These are phyloP conservation scores for Saprolegnia diclina DNA, from an alignment of 352 stramenopile species.

Conservation along the genomic window DNA sequence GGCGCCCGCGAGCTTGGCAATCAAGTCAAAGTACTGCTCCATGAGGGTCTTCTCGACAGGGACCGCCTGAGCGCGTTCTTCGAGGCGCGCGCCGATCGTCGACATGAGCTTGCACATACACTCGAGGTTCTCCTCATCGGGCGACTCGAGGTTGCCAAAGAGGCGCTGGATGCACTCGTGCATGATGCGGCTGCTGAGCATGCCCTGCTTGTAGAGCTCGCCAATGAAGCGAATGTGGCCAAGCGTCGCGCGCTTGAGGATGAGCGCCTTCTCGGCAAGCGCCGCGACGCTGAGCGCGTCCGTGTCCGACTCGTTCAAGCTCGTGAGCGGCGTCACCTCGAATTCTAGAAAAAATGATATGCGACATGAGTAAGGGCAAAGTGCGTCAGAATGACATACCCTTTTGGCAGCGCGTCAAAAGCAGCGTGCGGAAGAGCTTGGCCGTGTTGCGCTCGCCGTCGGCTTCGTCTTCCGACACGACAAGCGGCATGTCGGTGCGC, in stretches of 20 bases:
- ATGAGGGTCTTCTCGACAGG: conserved; percentile 46
- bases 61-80: conserved; percentile 40
- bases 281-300: conserved; percentile 49
- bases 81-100: conserved; percentile 88
- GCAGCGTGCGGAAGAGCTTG: conserved; percentile 93
- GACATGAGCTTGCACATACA: conserved; percentile 93
- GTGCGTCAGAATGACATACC: neutral
- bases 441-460: conserved; percentile 19
- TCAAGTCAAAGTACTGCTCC: conserved; percentile 58
- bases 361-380: neutral
- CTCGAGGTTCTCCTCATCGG: conserved; percentile 93
- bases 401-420: conserved; percentile 90
- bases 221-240: conserved; percentile 96
- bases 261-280: conserved; percentile 65
- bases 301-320: conserved; percentile 54
- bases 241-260: conserved; percentile 75
- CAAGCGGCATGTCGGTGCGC: conserved; percentile 72
- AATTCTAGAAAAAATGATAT: conserved; percentile 66
- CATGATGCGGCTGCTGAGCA: conserved; percentile 94
- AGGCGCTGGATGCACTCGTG: conserved; percentile 83
- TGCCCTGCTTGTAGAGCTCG: conserved; percentile 93
- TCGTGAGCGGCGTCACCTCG: conserved; percentile 72
- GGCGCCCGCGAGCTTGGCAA: conserved; percentile 55
- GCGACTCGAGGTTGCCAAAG: conserved; percentile 68
- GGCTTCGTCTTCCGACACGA: conserved; percentile 62